Evolutionary conservation across 192 early-diverging fungal genomes (phyloP), one percentile per base, ranked within the genome.

Genomic region (Coemansia erecta): DNA sequence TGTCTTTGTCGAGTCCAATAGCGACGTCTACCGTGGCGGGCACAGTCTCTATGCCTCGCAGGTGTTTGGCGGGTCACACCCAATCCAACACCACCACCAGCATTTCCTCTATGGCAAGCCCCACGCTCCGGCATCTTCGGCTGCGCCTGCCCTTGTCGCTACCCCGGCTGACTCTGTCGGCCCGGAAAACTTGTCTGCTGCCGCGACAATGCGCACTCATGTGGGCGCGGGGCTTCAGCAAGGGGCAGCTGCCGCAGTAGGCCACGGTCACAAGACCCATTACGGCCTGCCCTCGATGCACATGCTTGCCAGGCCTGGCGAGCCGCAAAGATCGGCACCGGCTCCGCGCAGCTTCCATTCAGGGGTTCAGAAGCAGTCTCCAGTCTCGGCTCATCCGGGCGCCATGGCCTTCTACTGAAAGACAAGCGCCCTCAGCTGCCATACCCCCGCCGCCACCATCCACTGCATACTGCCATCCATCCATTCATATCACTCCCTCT

Each of bases 271-370:
- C 28, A 58, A 33, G 26, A 45, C 49, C 9, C 64, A 54, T 17
- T 73, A 73, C 50, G 71, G 60, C 45, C 61, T 73, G 60, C 71
- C 71, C 31, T 18, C 64, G 11, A 59, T 73, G 51, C 64, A 63
- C 47, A 52, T 67, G 56, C 56, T 66, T 45, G 47, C 63, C 6
- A 60, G 60, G 12, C 42, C 63, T 23, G 60, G 12, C 28, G 50
- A 26, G 6, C 15, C 54, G n/a, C 43, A 58, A 9, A 50, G 60
- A 17, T 55, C 59, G 43, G 33, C 70, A 17, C 26, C 54, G 33
- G 18, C 50, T 10, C 42, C 57, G 44, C 57, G 52, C 50, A 51
- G 58, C 0, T 53, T 43, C 51, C 61, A 31, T 22, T 18, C 22
- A 4, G 52, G 22, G 13, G 62, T 73, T 42, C 21, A 64, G 56